Conservation (phyloP, 257 asterid species). For the Nicotiana noctiflora region DNA sequence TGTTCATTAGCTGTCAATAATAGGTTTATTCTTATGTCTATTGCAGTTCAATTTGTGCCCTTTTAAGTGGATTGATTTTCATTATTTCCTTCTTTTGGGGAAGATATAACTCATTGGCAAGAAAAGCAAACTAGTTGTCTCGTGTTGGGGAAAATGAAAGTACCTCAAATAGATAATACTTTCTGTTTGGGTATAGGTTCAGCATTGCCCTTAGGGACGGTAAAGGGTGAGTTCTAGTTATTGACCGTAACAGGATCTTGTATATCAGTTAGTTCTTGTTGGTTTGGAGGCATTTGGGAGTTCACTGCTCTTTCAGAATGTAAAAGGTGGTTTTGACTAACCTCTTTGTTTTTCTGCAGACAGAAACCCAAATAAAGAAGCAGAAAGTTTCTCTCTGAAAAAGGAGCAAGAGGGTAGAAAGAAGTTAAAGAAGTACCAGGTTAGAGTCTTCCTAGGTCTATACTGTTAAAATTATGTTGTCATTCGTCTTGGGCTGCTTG, state of each 20-base stretch:
- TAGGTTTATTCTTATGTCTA: not conserved
- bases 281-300: not conserved
- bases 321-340: not conserved
- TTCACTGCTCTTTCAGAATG: not conserved
- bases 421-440: slow-evolving; percentile 70
- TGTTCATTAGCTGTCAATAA: not conserved
- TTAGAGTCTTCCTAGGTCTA: slow-evolving; percentile 18
- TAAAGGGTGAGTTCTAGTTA: not conserved
- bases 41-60: not conserved
- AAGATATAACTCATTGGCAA: not conserved
- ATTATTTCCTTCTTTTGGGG: not conserved
- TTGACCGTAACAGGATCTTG: not conserved
- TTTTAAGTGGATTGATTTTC: not conserved
- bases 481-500: not conserved
- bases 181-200: not conserved
- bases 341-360: slow-evolving; percentile 34
- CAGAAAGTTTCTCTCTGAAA: slow-evolving; percentile 56
- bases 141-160: not conserved
- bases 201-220: not conserved
- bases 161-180: not conserved
- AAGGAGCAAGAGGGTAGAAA: slow-evolving; percentile 56
- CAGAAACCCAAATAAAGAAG: slow-evolving; percentile 29
- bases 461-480: slow-evolving; percentile 6
- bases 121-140: not conserved
- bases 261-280: not conserved